Percentiles rank a stretch among this genome's conserved stretches.
These are phyloP conservation scores for Notholithocarpus densiflorus DNA, from an alignment of 306 rosid species.

Conservation along the genomic window DNA sequence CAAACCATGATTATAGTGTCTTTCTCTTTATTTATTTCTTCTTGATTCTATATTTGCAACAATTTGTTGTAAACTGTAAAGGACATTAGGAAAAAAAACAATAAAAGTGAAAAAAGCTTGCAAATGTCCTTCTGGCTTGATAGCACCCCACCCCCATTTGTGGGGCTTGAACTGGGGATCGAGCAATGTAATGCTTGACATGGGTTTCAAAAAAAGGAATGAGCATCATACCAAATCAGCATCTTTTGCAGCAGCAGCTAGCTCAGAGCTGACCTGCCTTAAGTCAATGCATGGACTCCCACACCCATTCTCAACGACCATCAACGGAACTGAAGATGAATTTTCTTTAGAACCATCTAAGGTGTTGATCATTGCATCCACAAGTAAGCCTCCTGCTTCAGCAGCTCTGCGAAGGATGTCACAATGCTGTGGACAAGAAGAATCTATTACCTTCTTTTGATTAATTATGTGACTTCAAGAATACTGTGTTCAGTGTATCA, in stretches of 20 bases:
- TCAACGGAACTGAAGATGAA: slow-evolving; percentile 60
- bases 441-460: slow-evolving; percentile 24
- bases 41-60: slow-evolving; percentile 4
- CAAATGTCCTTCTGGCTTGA: no score
- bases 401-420: slow-evolving; percentile 96
- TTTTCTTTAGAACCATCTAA: slow-evolving; percentile 51
- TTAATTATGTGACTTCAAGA: not conserved
- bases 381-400: slow-evolving; percentile 90
- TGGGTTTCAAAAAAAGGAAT: slow-evolving; percentile 3
- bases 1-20: slow-evolving; percentile 21
- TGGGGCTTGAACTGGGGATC: no score
- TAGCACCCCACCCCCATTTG: no score
- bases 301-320: slow-evolving; percentile 96
- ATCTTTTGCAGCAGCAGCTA: slow-evolving; percentile 91
- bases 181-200: not conserved
- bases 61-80: not conserved
- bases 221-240: slow-evolving; percentile 76
- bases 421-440: slow-evolving; percentile 67
- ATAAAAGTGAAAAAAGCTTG: not conserved
- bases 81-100: not conserved
- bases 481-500: not conserved
- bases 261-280: slow-evolving; percentile 98
- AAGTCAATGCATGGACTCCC: slow-evolving; percentile 98
- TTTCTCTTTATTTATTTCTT: not conserved
- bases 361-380: slow-evolving; percentile 83